phyloP scores from a whole-genome alignment of 106 monocot species.

The Allium sativum region DNA sequence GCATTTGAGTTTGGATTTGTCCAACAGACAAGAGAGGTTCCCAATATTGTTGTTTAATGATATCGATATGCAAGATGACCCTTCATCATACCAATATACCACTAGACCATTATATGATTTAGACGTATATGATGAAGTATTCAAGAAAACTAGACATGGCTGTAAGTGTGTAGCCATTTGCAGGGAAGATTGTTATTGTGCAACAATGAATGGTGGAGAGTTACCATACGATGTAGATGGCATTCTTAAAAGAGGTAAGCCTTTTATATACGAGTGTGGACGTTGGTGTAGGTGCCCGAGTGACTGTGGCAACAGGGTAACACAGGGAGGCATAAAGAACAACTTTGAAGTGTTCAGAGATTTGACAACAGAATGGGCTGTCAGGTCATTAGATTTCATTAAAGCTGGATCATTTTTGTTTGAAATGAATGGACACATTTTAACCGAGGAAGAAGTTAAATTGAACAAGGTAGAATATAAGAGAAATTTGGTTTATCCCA shows the following conservation, averaged over 20 bases:
- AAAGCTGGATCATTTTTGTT: conserved; percentile 56
- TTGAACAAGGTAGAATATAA: not conserved
- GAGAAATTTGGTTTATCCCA: not conserved
- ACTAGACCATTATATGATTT: conserved; percentile 13
- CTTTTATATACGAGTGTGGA: conserved; percentile 60
- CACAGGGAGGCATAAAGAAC: conserved; percentile 41
- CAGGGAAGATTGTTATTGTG: conserved; percentile 30
- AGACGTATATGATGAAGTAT: not conserved
- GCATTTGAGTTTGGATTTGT: conserved; percentile 38
- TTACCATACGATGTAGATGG: conserved; percentile 46
- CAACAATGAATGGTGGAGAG: conserved; percentile 31
- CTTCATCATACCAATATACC: conserved; percentile 37
- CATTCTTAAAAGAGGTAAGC: conserved; percentile 37
- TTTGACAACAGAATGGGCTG: conserved; percentile 38
- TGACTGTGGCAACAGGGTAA: conserved; percentile 41
- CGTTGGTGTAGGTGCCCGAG: conserved; percentile 28
- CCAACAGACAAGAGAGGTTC: conserved; percentile 27
- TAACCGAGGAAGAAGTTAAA: not conserved
- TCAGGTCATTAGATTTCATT: conserved; percentile 57
- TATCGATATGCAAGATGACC: conserved; percentile 35
- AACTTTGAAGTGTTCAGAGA: conserved; percentile 56
- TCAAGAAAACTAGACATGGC: conserved; percentile 10
- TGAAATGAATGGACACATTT: conserved; percentile 33
- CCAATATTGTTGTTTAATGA: conserved; percentile 43
- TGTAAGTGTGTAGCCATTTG: conserved; percentile 27